phyloP scores from a whole-genome alignment of 495 filamentous ascomycete genomes.

The Talaromyces proteolyticus region DNA sequence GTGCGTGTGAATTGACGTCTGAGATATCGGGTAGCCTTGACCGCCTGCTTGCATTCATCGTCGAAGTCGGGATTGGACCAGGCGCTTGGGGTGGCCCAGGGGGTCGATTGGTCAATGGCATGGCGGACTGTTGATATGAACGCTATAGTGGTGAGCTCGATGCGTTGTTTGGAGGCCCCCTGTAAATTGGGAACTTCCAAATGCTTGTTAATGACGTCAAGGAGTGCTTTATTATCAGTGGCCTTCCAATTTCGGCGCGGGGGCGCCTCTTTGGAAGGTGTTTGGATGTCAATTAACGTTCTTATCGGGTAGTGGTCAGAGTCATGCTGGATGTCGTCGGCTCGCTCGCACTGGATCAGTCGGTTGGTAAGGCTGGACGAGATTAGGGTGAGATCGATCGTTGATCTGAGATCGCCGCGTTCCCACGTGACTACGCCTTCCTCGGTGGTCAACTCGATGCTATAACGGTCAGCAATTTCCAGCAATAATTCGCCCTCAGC shows the following conservation, averaged over 20 bases:
- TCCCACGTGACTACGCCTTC: too few species aligned
- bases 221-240: conserved; percentile 6
- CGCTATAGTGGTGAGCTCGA: neutral
- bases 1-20: neutral
- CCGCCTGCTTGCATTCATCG: conserved; percentile 6
- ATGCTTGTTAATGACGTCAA: neutral
- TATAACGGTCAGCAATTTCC: too few species aligned
- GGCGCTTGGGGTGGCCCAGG: conserved; percentile 5
- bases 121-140: neutral
- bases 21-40: conserved; percentile 4
- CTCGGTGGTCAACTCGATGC: too few species aligned
- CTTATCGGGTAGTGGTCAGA: conserved; percentile 10
- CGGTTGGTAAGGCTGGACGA: too few species aligned
- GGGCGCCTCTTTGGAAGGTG: neutral
- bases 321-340: neutral
- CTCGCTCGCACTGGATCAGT: too few species aligned
- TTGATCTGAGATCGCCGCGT: too few species aligned
- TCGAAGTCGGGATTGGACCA: conserved; percentile 8
- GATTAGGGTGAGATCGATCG: too few species aligned
- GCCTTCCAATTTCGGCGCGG: conserved; percentile 12
- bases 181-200: neutral
- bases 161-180: neutral
- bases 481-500: too few species aligned
- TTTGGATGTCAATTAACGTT: conserved; percentile 9
- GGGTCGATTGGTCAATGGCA: conserved; percentile 5